Percentiles rank a stretch among this genome's conserved stretches.
Evolutionary conservation across 1,139 yeast genomes (phyloP).

Genomic region (Debaryomycetaceae sp.): DNA sequence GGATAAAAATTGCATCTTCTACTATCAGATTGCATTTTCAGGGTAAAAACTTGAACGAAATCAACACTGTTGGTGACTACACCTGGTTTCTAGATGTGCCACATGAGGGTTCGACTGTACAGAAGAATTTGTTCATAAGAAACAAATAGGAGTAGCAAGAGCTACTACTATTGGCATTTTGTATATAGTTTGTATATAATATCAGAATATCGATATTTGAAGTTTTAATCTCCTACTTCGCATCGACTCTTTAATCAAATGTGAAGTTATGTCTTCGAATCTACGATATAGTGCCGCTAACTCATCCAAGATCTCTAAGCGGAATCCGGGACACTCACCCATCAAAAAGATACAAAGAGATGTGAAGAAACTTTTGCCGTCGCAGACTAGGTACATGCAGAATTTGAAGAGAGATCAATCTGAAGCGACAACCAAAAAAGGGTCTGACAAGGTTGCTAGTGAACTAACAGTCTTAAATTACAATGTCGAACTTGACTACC

Average conservation of each 20-base stretch:
- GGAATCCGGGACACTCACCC: slow-evolving; percentile 18
- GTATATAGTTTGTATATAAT: not conserved
- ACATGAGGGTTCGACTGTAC: slow-evolving; percentile 18
- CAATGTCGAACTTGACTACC: slow-evolving; percentile 40
- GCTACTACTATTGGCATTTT: not conserved
- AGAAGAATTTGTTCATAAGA: slow-evolving; percentile 10
- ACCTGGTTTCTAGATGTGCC: slow-evolving; percentile 24
- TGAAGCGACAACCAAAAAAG: slow-evolving; percentile 3
- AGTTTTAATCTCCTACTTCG: not conserved
- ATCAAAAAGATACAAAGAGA: slow-evolving; percentile 20
- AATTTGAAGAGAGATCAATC: slow-evolving; percentile 11
- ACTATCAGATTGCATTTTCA: slow-evolving; percentile 17
- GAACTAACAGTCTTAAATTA: slow-evolving; percentile 26
- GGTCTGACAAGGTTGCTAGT: slow-evolving; percentile 7
- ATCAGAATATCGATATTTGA: not conserved
- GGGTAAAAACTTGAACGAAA: slow-evolving; percentile 14
- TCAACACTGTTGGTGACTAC: slow-evolving; percentile 28
- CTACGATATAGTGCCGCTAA: slow-evolving; percentile 41
- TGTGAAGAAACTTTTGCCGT: slow-evolving; percentile 23
- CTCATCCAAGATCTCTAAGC: slow-evolving; percentile 32
- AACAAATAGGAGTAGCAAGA: not conserved
- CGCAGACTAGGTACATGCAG: slow-evolving; percentile 22
- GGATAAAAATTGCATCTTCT: slow-evolving; percentile 25
- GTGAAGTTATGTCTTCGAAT: slow-evolving; percentile 18
- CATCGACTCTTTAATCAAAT: not conserved